Percentiles rank a stretch among this genome's conserved stretches.
phyloP scores from a whole-genome alignment of 1,139 yeast genomes.

The Candida tunisiensis region DNA sequence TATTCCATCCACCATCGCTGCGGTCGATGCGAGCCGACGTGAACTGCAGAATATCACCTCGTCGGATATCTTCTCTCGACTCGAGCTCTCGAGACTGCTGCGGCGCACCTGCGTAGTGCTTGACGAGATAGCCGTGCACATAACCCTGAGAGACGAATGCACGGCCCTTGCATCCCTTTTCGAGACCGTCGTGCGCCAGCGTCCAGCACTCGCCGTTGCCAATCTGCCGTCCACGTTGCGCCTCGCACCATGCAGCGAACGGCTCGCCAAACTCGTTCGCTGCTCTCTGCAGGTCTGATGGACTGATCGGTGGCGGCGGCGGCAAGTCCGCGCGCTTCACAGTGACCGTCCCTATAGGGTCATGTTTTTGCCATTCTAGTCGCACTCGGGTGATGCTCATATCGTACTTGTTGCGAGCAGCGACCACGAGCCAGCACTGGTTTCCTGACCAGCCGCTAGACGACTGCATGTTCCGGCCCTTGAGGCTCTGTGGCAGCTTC shows the following conservation, averaged over 20 bases:
- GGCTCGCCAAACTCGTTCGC: slow-evolving; percentile 22
- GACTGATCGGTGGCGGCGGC: slow-evolving; percentile 32
- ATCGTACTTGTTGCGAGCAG: slow-evolving; percentile 30
- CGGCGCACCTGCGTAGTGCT: slow-evolving; percentile 18
- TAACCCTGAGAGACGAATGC: slow-evolving; percentile 41
- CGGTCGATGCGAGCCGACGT: slow-evolving; percentile 5
- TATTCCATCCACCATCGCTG: too few species aligned
- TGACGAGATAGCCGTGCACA: slow-evolving; percentile 42
- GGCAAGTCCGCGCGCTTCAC: slow-evolving; percentile 28
- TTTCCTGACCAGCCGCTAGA: not conserved
- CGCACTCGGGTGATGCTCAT: slow-evolving; percentile 30
- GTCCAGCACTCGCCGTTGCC: slow-evolving; percentile 73
- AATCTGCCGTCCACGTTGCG: slow-evolving; percentile 33
- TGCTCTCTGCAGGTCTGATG: slow-evolving; percentile 18
- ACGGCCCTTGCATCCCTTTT: slow-evolving; percentile 41
- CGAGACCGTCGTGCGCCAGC: slow-evolving; percentile 45
- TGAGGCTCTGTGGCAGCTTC: not conserved
- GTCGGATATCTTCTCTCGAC: slow-evolving; percentile 17
- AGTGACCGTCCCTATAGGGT: slow-evolving; percentile 14
- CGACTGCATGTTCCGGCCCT: not conserved
- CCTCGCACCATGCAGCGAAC: slow-evolving; percentile 49
- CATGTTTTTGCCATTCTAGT: slow-evolving; percentile 26
- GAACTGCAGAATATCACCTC: slow-evolving; percentile 33
- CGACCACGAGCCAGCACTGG: slow-evolving; percentile 7
- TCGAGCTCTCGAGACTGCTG: slow-evolving; percentile 8